Evolutionary conservation across 441 rosid genomes (phyloP).

Genomic region (Pelargonium australe): DNA sequence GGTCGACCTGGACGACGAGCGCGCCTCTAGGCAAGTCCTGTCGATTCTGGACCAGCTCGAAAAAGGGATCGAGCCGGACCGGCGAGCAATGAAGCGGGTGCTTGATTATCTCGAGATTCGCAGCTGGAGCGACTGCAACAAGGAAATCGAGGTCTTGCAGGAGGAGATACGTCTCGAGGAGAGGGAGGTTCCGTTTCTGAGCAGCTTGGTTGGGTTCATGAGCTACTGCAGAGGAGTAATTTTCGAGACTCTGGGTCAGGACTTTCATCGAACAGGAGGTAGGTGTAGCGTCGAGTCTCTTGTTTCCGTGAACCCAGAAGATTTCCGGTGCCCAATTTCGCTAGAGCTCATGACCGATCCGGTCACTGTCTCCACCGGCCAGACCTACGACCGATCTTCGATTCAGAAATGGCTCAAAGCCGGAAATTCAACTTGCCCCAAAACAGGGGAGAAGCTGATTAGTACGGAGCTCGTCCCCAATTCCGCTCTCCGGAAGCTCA

Average conservation of each 20-base stretch:
- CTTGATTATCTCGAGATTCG: slow-evolving; percentile 46
- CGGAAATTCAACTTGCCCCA: slow-evolving; percentile 67
- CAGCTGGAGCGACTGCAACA: slow-evolving; percentile 52
- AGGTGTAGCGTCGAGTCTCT: slow-evolving; percentile 33
- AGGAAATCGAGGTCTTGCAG: slow-evolving; percentile 52
- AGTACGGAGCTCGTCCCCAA: slow-evolving; percentile 54
- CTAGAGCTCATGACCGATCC: slow-evolving; percentile 82
- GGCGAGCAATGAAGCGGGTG: slow-evolving; percentile 31
- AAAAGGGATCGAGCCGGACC: slow-evolving; percentile 50
- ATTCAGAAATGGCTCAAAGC: slow-evolving; percentile 69
- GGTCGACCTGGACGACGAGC: slow-evolving; percentile 40
- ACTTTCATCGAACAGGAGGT: slow-evolving; percentile 26
- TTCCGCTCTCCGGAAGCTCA: slow-evolving; percentile 43
- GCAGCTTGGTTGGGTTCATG: slow-evolving; percentile 54
- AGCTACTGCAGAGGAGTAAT: slow-evolving; percentile 55
- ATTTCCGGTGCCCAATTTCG: slow-evolving; percentile 76
- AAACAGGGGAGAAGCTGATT: slow-evolving; percentile 54
- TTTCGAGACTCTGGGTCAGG: slow-evolving; percentile 35
- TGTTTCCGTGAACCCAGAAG: slow-evolving; percentile 49
- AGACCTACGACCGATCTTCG: slow-evolving; percentile 75
- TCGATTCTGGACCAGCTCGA: slow-evolving; percentile 37
- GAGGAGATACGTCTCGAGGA: slow-evolving; percentile 33
- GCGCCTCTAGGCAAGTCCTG: slow-evolving; percentile 29
- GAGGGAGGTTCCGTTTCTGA: slow-evolving; percentile 38
- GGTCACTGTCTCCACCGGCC: slow-evolving; percentile 64